Base-by-base conservation (phyloP, 805 yeast species). In the Ogataea populi-albae region DNA sequence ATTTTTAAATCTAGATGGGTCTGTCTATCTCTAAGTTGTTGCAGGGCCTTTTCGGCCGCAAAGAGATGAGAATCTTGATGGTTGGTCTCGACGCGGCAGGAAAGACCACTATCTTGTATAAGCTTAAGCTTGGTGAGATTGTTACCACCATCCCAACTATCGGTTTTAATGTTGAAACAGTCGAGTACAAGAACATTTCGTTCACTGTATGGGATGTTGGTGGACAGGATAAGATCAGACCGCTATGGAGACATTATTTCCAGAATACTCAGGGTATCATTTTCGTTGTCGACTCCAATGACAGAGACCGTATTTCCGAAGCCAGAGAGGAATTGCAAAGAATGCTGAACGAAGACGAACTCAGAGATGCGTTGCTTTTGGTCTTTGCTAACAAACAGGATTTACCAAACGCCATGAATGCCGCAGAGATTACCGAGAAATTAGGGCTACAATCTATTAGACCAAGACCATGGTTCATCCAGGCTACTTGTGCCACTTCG, bases 131-230 rank as follows among this genome's bases (percentile, higher is more conserved):
- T 56, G 96, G 96, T 63, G 96, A 88, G 74, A 86, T 88, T 58
- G 95, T 88, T 60, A 87, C 95, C 57, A 88, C 96, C 34, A 88
- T 87, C 61, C 96, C 96, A 68, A 88, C 96, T 51, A 87, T 88
- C 66, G 96, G 97, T 59, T 88, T 88, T 81, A 88, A 88, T 66
- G 97, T 88, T 54, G 97, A 88, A 71, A 88, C 96, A 45, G 96
- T 88, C 58, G 96, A 88, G 74, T 87, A 88, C 77, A 88, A 88
- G 74, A 88, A 88, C 81, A 86, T 88, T 67, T 83, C 95, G 28
- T 88, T 88, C 73, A 87, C 96, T 43, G 96, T 88, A 49, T 88
- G 97, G 98, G 98, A 91, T 79, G 96, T 89, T 55, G 98, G 98
- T 84, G 98, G 98, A 79, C 98, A 91, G 75, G 96, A 88, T 69